Evolutionary conservation across 306 rosid genomes (phyloP).

Genomic region (Cucurbita pepo): DNA sequence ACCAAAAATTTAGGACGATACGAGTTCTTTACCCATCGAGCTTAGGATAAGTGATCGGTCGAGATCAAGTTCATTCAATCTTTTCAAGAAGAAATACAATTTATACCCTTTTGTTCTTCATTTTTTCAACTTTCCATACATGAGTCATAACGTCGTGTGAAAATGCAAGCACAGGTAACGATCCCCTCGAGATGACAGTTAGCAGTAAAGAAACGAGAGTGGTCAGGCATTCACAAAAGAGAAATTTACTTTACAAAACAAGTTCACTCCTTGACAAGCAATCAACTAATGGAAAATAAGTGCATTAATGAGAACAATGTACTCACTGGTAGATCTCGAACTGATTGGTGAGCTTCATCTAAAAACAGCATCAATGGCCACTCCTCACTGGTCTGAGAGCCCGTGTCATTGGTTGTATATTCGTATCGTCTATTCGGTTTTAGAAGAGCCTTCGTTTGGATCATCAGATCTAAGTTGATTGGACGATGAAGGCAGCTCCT

Average conservation of each 20-base stretch:
- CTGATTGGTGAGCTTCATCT: neutral
- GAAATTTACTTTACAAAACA: slow-evolving; percentile 4
- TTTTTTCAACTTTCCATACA: neutral
- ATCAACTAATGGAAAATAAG: neutral
- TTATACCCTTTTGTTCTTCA: neutral
- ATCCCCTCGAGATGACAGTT: neutral
- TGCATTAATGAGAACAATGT: neutral
- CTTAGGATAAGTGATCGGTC: neutral
- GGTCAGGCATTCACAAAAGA: neutral
- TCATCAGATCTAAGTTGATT: neutral
- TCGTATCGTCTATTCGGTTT: neutral
- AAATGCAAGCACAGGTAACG: neutral
- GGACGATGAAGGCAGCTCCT: slow-evolving; percentile 27
- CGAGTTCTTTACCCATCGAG: neutral
- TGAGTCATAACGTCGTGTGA: neutral
- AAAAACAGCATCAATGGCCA: neutral
- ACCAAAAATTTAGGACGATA: no score
- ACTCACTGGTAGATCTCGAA: neutral
- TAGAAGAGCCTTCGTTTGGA: neutral
- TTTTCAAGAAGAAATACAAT: neutral
- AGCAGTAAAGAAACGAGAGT: neutral
- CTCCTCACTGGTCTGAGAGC: neutral
- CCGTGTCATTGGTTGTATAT: neutral
- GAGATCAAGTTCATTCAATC: neutral
- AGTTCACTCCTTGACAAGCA: neutral